These are phyloP conservation scores for Trichophyton rubrum DNA, from an alignment of 2,329 filamentous ascomycete genomes.

Conservation along the genomic window DNA sequence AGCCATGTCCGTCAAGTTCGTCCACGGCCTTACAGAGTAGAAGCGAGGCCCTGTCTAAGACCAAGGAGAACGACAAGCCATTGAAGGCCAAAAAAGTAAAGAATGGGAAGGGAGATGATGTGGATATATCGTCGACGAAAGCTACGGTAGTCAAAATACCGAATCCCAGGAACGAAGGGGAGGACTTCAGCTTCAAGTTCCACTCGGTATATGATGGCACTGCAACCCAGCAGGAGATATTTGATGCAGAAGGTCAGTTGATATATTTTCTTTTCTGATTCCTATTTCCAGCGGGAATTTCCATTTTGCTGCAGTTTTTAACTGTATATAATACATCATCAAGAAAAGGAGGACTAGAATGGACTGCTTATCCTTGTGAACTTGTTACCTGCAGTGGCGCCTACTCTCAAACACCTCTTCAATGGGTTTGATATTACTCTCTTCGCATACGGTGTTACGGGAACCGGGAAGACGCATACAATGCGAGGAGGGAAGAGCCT, in stretches of 20 bases:
- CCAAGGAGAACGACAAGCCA: background rate
- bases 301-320: background rate
- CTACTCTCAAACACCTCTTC: conserved; percentile 84
- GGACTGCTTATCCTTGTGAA: background rate
- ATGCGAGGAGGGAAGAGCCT: conserved; percentile 86
- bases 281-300: too few relatives aligned
- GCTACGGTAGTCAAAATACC: conserved; percentile 71
- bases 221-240: conserved; percentile 74
- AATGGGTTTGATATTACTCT: conserved; percentile 71
- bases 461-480: conserved; percentile 89
- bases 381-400: conserved; percentile 50
- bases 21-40: background rate
- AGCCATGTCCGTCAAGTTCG: conserved; percentile 40
- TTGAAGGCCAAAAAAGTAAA: conserved; percentile 6
- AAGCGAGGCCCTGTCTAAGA: background rate
- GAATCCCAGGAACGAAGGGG: conserved; percentile 80
- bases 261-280: background rate
- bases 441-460: conserved; percentile 87
- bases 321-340: background rate
- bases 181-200: conserved; percentile 90
- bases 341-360: background rate
- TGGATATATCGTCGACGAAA: conserved; percentile 36
- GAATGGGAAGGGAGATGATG: conserved; percentile 19
- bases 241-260: conserved; percentile 68
- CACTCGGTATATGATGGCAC: conserved; percentile 77